Evolutionary conservation across 2,329 filamentous ascomycete genomes (phyloP).

Genomic region (Bretziella fagacearum): DNA sequence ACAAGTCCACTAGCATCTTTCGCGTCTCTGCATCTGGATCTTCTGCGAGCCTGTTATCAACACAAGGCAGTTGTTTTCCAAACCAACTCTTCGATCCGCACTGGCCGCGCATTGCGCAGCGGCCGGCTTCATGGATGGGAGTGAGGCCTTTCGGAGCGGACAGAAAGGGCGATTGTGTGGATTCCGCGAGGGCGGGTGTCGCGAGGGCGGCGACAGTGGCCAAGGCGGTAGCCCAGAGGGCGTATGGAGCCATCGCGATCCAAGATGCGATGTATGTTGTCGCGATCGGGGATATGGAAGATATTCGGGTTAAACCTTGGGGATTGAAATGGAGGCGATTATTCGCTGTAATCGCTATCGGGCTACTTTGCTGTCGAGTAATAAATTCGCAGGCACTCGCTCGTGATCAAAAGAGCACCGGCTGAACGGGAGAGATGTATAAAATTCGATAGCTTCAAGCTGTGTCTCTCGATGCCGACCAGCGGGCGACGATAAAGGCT

Average conservation of each 20-base stretch:
- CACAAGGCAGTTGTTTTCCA: conserved; percentile 74
- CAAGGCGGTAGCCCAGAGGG: not conserved
- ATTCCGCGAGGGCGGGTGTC: not conserved
- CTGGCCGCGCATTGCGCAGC: conserved; percentile 79
- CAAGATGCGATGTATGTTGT: not conserved
- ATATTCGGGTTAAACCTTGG: not conserved
- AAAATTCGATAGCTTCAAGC: no score
- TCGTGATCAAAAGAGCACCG: no score
- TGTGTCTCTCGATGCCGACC: no score
- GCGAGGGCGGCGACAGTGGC: not conserved
- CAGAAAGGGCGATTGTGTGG: conserved; percentile 16
- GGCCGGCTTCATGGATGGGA: conserved; percentile 63
- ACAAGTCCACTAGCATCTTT: conserved; percentile 65
- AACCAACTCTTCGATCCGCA: conserved; percentile 88
- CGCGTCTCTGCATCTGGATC: conserved; percentile 56
- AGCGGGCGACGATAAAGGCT: no score
- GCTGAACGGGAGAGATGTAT: no score
- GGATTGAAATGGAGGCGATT: not conserved
- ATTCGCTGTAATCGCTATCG: no score
- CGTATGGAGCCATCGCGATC: not conserved
- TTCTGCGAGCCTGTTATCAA: conserved; percentile 71
- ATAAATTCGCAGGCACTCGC: no score
- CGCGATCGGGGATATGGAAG: not conserved
- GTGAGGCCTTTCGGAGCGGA: conserved; percentile 21
- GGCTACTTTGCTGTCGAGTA: no score